phyloP scores from a whole-genome alignment of 2,329 filamentous ascomycete species.

The Harringtonia lauricola region DNA sequence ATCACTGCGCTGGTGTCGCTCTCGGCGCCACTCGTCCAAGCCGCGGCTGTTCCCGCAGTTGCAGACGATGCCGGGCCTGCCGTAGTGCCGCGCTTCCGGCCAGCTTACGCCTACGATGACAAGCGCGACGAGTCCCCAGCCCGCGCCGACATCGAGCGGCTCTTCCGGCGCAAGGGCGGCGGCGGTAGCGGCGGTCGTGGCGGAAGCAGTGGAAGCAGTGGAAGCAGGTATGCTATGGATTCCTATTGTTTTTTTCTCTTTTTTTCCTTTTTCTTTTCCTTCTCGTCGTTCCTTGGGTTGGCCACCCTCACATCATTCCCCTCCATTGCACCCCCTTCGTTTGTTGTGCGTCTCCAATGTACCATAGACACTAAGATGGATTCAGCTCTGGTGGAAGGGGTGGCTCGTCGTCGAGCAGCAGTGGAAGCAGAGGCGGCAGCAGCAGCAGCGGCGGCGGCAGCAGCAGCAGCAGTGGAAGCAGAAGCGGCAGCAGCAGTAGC shows the following conservation, averaged over 20 bases:
- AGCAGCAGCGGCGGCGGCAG: constrained; percentile 1
- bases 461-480: not conserved
- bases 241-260: not conserved
- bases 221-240: not conserved
- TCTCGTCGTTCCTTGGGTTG: not conserved
- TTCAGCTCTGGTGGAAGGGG: constrained; percentile 7
- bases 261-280: not conserved
- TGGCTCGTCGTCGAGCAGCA: constrained; percentile 6
- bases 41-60: constrained; percentile 12
- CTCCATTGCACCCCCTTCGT: not conserved
- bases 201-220: not conserved
- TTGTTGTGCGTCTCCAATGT: not conserved
- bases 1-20: constrained; percentile 6
- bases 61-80: not conserved
- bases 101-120: not conserved
- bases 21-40: constrained; percentile 10
- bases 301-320: no score
- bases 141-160: constrained; percentile 11
- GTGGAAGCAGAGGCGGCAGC: not conserved
- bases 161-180: constrained; percentile 51
- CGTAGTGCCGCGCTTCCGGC: not conserved
- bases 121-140: constrained; percentile 3
- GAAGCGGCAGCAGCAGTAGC: constrained; percentile 6
- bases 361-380: not conserved
- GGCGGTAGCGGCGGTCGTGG: constrained; percentile 12